Evolutionary conservation across 495 filamentous ascomycete genomes (phyloP), one percentile per base, ranked within the genome.

Genomic region (Jackrogersella minutella): DNA sequence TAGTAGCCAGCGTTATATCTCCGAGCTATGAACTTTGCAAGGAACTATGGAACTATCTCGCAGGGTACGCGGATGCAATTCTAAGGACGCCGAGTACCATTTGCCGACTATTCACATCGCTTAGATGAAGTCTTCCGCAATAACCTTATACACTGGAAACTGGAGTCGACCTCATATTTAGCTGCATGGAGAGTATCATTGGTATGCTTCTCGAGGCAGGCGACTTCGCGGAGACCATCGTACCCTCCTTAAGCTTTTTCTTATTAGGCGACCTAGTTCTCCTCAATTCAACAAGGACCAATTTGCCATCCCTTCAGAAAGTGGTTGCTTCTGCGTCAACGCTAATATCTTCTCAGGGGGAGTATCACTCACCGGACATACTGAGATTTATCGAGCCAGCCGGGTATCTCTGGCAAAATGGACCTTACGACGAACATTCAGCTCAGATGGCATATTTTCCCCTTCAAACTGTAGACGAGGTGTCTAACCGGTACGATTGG

Each of bases 1-100:
- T 70, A 19, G 58, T 70, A 57, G 56, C 61, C 2, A 65, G 67
- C 16, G 67, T 66, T 10, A 70, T 70, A 53, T 57, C 62, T 7
- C 67, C 67, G 0, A 62, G 66, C 58, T 22, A 66, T 31, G 67
- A 62, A 6, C 57, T 70, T 1, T 31, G 40, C 11, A 66, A 58
- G 21, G 67, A 70, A 50, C n/a, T 70, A 37, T 70, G 67, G 62
- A 66, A 39, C 21, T 70, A 70, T 19, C 46, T 70, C 5, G 67
- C 67, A 2, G 61, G 55, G 0, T 70, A 70, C 17, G 62, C 67
- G 16, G 67, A 62, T n/a, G 58, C 52, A 2, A 57, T 39, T 0
- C n/a, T 53, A 13, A 58, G 61, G 1, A 4, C 57, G 11, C 53
- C 56, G 13, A 70, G 47, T 44, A 66, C 58, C 4, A 34, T 70